phyloP scores from a whole-genome alignment of 108 stramenopile species.

The Skeletonema tropicum region DNA sequence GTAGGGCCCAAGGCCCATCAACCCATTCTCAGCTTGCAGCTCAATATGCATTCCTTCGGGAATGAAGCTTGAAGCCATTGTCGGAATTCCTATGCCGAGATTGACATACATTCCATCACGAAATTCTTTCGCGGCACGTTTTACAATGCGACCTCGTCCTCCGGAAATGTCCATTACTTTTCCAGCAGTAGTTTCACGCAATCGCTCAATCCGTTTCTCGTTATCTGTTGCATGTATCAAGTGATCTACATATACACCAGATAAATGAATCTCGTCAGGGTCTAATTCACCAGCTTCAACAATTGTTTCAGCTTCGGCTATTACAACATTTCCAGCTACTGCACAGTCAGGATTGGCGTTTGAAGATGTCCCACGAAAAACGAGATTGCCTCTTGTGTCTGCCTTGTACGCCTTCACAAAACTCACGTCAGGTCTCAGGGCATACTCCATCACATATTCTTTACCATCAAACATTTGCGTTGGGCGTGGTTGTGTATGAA shows the following conservation, averaged over 20 bases:
- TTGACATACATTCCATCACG: conserved; percentile 96
- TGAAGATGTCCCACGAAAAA: conserved; percentile 86
- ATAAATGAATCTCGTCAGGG: conserved; percentile 90
- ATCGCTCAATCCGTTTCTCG: conserved; percentile 90
- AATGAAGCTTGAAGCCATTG: conserved; percentile 85
- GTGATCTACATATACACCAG: conserved; percentile 90
- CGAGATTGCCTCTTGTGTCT: conserved; percentile 92
- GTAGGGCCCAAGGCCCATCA: conserved; percentile 92
- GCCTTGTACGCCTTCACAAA: conserved; percentile 90
- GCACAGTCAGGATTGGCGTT: conserved; percentile 94
- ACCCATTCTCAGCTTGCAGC: conserved; percentile 93
- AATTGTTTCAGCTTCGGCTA: conserved; percentile 92
- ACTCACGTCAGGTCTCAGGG: conserved; percentile 76
- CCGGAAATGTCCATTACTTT: conserved; percentile 56
- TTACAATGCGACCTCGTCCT: conserved; percentile 80
- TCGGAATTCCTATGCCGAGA: conserved; percentile 92
- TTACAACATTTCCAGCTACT: conserved; percentile 83
- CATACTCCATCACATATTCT: conserved; percentile 92
- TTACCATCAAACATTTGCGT: conserved; percentile 80
- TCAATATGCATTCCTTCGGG: conserved; percentile 88
- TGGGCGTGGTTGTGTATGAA: conserved; percentile 58
- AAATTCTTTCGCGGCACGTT: conserved; percentile 91
- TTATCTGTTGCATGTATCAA: conserved; percentile 76
- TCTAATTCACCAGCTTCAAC: conserved; percentile 84
- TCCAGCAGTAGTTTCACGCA: conserved; percentile 51